Base-by-base conservation (phyloP, 2,329 filamentous ascomycete genomes). In the Cordyceps militaris region DNA sequence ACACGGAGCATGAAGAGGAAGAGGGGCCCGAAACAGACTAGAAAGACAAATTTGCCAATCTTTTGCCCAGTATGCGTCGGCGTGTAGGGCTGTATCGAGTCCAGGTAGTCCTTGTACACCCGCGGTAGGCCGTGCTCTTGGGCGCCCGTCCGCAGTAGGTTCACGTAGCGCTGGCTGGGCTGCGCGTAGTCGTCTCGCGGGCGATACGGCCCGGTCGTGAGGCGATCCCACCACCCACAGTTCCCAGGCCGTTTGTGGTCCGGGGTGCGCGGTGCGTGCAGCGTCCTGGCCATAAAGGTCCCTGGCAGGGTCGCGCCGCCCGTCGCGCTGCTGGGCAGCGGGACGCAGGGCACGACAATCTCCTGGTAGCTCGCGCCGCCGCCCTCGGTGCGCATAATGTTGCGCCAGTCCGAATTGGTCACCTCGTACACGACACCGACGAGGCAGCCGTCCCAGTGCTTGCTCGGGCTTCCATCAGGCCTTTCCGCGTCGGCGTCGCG, bases 391-490 rank as follows among this genome's bases (percentile, higher is more conserved):
- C 86, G 86, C 60, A 97, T 87, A 64, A 99, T 96, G 60, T 83
- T 88, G 7, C 85, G 81, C 69, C 89, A 99, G 74, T 99, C 94
- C 44, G 80, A 72, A 19, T 80, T 75, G 1, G 91, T 96, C 30
- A 97, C 90, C 74, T 97, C 92, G 74, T 99, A 99, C 4, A 97
- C 94, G 16, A 96, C 91, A 24, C 94, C 94, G 42, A 97, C 83
- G 2, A 99, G 80, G 4, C 90, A 89, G 66, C 91, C 92, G 62
- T 84, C 76, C 91, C 91, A 96, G 32, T 64, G 60, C 8, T 63
- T 61, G 16, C 64, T 61, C 13, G 51, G 30, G 8, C 1, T 46
- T 4, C 28, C 46, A 6, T 19, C 14, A 11, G 32, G 49, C 30
- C 19, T 32, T 43, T 46, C 65, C 21, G 62, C 60, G 4, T 64